phyloP scores from a whole-genome alignment of 2,329 filamentous ascomycete species.

The Aspergillus tamarii region DNA sequence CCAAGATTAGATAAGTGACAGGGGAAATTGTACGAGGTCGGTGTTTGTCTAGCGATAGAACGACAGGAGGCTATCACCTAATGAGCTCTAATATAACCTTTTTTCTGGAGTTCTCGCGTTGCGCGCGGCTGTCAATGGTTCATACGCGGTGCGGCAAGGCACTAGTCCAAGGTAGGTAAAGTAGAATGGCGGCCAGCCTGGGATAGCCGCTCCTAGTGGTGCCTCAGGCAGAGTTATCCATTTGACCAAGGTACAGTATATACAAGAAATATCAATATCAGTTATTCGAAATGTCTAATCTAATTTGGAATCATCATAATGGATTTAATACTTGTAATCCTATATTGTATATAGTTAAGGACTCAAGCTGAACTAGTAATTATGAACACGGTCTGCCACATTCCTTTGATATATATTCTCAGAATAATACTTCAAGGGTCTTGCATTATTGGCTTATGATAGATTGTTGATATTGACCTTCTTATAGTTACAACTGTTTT shows the following conservation, averaged over 20 bases:
- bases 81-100: conserved; percentile 22
- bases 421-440: too few relatives aligned
- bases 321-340: not conserved
- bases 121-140: conserved; percentile 24
- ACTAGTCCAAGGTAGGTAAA: conserved; percentile 10
- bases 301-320: not conserved
- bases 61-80: conserved; percentile 9
- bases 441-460: too few relatives aligned
- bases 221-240: conserved; percentile 14
- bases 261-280: not conserved
- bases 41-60: conserved; percentile 1
- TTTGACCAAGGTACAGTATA: not conserved
- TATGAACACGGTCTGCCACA: not conserved
- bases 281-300: not conserved
- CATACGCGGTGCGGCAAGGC: conserved; percentile 16
- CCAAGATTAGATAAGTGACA: conserved; percentile 1
- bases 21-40: not conserved
- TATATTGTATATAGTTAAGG: not conserved
- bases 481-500: too few relatives aligned
- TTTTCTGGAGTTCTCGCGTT: conserved; percentile 29
- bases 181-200: not conserved
- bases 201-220: not conserved
- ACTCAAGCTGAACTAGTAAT: not conserved
- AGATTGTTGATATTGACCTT: too few relatives aligned
- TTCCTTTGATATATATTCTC: not conserved